A percentile compares a stretch with the other conserved stretches of the same genome.
These are phyloP conservation scores for Cutaneotrichosporon sp. DNA, from an alignment of 1,284 basidiomycete species.

Conservation along the genomic window DNA sequence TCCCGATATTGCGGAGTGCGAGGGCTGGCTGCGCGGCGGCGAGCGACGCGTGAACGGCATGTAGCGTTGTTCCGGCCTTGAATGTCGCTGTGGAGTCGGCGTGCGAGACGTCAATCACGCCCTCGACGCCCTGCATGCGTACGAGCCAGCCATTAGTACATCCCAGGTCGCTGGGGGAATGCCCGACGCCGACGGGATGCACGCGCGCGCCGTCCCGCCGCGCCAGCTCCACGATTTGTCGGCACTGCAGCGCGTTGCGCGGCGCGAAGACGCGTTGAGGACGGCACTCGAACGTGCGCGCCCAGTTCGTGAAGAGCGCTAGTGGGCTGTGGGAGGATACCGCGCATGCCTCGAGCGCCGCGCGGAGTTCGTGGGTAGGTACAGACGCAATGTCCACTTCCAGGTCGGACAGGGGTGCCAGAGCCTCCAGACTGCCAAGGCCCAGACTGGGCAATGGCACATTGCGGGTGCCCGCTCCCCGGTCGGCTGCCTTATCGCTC, in stretches of 20 bases:
- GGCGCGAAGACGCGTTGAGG: constrained; percentile 67
- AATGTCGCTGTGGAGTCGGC: constrained; percentile 60
- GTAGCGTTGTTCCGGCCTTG: constrained; percentile 71
- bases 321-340: constrained; percentile 26
- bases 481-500: not conserved
- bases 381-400: constrained; percentile 4
- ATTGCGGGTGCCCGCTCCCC: not conserved
- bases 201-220: constrained; percentile 65
- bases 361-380: constrained; percentile 16
- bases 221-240: constrained; percentile 76
- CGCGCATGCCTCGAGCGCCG: constrained; percentile 28
- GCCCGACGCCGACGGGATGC: constrained; percentile 81
- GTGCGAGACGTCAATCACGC: constrained; percentile 67
- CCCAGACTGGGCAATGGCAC: no score
- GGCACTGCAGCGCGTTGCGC: constrained; percentile 64
- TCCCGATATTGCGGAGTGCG: constrained; percentile 88
- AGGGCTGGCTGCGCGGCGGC: constrained; percentile 58
- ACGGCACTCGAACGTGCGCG: constrained; percentile 50
- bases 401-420: not conserved
- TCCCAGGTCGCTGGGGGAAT: constrained; percentile 86
- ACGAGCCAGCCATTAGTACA: constrained; percentile 81
- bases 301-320: constrained; percentile 53
- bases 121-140: constrained; percentile 64
- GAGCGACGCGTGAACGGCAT: constrained; percentile 62
- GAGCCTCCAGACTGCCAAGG: not conserved